Conservation (phyloP, 2,329 filamentous ascomycete species). For the Alternaria ventricosa region DNA sequence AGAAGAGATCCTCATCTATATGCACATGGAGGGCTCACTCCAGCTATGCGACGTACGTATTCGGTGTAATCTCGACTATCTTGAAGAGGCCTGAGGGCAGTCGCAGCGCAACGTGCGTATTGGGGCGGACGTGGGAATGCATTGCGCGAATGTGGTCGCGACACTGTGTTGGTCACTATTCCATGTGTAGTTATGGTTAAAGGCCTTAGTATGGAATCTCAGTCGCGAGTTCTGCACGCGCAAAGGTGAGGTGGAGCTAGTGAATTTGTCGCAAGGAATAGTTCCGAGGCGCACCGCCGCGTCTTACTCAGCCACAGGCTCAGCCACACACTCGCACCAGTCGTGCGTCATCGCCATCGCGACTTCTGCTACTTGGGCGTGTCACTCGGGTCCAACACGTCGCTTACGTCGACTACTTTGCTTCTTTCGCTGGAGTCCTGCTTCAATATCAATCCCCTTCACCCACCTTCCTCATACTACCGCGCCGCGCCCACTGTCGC, state of each 20-base stretch:
- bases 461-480: not conserved
- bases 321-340: slow-evolving; percentile 1
- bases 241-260: slow-evolving; percentile 9
- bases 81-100: slow-evolving; percentile 66
- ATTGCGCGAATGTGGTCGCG: slow-evolving; percentile 36
- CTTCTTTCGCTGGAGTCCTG: not conserved
- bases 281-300: not conserved
- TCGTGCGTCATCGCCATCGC: slow-evolving; percentile 19
- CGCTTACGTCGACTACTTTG: not conserved
- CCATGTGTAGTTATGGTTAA: slow-evolving; percentile 9
- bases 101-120: slow-evolving; percentile 61
- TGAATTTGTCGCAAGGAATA: slow-evolving; percentile 10
- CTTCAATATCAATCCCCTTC: not conserved
- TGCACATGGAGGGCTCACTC: slow-evolving; percentile 36
- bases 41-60: slow-evolving; percentile 64
- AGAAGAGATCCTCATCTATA: slow-evolving; percentile 7
- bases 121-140: slow-evolving; percentile 57
- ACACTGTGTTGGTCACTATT: slow-evolving; percentile 3
- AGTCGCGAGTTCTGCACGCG: not conserved
- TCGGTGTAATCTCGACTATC: slow-evolving; percentile 65
- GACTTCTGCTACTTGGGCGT: slow-evolving; percentile 9
- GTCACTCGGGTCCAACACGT: not conserved
- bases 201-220: not conserved
- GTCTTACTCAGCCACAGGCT: not conserved
- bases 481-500: not conserved